Percentiles rank a stretch among this genome's conserved stretches.
Conservation (phyloP, 305 asterid genomes). For the Solanum aculeatissimum region DNA sequence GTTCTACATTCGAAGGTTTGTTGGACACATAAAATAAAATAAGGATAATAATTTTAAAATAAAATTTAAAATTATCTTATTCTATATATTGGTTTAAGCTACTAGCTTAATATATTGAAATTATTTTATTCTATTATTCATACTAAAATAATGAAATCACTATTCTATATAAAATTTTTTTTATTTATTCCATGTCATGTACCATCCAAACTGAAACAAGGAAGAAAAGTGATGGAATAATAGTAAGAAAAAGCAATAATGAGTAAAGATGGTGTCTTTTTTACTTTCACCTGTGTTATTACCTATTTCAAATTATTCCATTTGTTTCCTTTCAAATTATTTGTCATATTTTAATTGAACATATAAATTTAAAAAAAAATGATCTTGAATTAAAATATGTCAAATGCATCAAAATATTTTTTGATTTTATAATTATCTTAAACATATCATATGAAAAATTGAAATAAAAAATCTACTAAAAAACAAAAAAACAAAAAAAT, state of each 20-base stretch:
- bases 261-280: too few species aligned
- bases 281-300: background rate
- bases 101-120: background rate
- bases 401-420: too few species aligned
- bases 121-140: background rate
- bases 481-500: too few species aligned
- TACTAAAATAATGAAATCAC: background rate
- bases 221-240: background rate
- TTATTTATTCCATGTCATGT: background rate
- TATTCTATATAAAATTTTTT: background rate
- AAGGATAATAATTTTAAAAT: too few species aligned
- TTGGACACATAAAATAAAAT: background rate
- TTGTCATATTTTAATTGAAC: too few species aligned
- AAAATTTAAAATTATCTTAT: background rate
- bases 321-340: background rate
- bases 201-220: background rate
- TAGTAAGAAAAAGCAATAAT: background rate
- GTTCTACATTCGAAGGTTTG: background rate
- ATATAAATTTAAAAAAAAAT: too few species aligned
- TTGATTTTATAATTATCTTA: too few species aligned
- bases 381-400: too few species aligned
- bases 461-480: too few species aligned
- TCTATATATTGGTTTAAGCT: background rate
- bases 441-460: too few species aligned
- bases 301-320: background rate